Conservation (phyloP, 805 yeast species). For the Vanderwaltozyma yarrowii region DNA sequence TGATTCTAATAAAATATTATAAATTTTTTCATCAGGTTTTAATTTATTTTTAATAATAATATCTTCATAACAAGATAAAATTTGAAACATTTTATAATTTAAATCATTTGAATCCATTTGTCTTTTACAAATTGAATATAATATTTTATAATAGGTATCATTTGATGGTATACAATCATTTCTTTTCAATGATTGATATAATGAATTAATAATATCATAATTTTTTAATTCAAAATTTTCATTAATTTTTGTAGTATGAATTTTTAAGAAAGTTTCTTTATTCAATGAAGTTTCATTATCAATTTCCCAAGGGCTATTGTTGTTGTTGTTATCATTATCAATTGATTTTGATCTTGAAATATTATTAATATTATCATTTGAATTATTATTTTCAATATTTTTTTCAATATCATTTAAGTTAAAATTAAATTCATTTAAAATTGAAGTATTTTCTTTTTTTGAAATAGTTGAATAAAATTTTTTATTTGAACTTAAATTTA, state of each 20-base stretch:
- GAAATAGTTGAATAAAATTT: too few species aligned
- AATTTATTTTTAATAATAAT: constrained; percentile 38
- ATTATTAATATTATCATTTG: neutral
- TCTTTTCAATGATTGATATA: constrained; percentile 33
- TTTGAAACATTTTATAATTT: constrained; percentile 50
- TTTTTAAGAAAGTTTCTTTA: constrained; percentile 23
- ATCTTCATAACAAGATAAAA: constrained; percentile 61
- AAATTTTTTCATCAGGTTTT: constrained; percentile 49
- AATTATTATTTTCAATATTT: neutral
- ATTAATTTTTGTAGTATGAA: constrained; percentile 26
- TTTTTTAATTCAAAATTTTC: constrained; percentile 20
- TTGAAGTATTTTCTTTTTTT: too few species aligned
- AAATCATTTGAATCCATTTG: constrained; percentile 40
- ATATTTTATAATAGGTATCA: constrained; percentile 42
- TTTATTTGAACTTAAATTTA: too few species aligned
- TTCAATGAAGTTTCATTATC: constrained; percentile 25
- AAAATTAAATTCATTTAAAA: too few species aligned
- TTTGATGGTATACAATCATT: constrained; percentile 40
- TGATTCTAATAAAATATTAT: constrained; percentile 39
- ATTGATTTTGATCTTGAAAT: neutral
- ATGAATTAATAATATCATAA: constrained; percentile 29
- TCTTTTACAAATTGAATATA: constrained; percentile 45
- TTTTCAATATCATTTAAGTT: too few species aligned
- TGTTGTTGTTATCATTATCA: neutral
- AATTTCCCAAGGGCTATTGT: constrained; percentile 21